Base-by-base conservation (phyloP, 2,329 filamentous ascomycete species). In the Pseudopithomyces chartarum region DNA sequence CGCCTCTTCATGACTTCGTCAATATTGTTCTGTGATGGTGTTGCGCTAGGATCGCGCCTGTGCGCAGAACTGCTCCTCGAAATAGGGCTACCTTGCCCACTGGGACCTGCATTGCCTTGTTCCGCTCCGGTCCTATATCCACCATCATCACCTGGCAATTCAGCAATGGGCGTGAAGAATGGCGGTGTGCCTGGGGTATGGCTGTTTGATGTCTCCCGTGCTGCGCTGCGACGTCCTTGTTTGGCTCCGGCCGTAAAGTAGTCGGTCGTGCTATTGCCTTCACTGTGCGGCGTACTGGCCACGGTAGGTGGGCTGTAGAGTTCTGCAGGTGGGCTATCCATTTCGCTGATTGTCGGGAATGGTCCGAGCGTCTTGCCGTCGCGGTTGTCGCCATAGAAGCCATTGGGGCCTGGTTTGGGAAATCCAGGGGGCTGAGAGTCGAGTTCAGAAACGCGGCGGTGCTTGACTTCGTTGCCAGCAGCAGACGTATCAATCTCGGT, bases 251-350 rank as follows among this genome's bases (percentile, higher is more conserved):
- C 48, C 3, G 60, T 56, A 48, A 74, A 74, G 52, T 74, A 74
- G 29, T 74, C 71, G 4, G 12, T 13, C 5, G 33, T 45, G 4
- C 45, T 39, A 12, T 48, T 44, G 10, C 56, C 54, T 26, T 62
- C 58, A 2, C 53, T 55, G 15, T 58, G 56, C n/a, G 57, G 57
- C 11, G 58, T 58, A 22, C 52, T 44, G 6, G 57, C 51, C 4
- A 66, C 59, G 11, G 57, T 51, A 7, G 71, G 70, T 8, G 70
- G 70, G 17, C 68, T 72, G 40, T 72, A 74, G n/a, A 76, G 50
- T 50, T 75, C 73, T 1, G 65, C 68, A 0, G 71, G 71, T 12
- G 67, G 65, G n/a, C 65, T 69, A 2, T 74, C 70, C 63, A 75
- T 64, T 43, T 76, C 73, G 47, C 63, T 69, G 53, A 75, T 73